Base-by-base conservation (phyloP, 768 basidiomycete genomes). In the Clavulina sp. region DNA sequence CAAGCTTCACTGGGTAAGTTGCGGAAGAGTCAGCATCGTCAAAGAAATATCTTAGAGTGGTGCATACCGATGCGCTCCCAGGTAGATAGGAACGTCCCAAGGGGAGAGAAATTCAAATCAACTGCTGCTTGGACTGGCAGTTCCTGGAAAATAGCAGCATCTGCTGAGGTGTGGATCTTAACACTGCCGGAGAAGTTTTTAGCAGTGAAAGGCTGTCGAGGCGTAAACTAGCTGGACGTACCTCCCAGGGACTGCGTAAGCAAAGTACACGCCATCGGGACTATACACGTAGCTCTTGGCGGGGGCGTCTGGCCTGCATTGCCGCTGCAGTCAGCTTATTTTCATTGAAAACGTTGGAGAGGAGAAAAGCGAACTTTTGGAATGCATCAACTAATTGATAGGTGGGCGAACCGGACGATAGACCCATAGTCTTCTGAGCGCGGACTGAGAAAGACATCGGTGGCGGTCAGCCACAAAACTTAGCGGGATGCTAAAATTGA, bases 61-160 rank as follows among this genome's bases (percentile, higher is more conserved):
- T 50, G 64, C 72, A 49, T 60, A 80, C 79, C 70, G 58, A 83
- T 86, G 53, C 95, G 77, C 68, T 96, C 92, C 87, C 92, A 97
- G 44, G 87, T 92, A 50, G 88, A 92, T 40, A 99, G 62, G 65
- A 87, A 96, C 0, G 84, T 88, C 34, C 88, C 92, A 55, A 84
- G 76, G 6, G 95, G 92, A 4, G 93, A 97, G 67, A 99, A 95
- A 60, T 74, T 75, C 59, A 96, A 63, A 61, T 96, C 95, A 49
- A 89, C 63, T 56, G 84, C 74, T 59, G 81, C 84, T 59, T 81
- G 73, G 48, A 85, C 69, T 41, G 73, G 65, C 55, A 93, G 75
- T 61, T 88, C 82, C 58, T 76, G 76, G 54, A 91, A 70, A 52
- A 88, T 48, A 63, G 77, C 71, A 54, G 76, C 77, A 62, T 74